These are phyloP conservation scores for Epithele typhae DNA, from an alignment of 768 basidiomycete genomes.

Conservation along the genomic window DNA sequence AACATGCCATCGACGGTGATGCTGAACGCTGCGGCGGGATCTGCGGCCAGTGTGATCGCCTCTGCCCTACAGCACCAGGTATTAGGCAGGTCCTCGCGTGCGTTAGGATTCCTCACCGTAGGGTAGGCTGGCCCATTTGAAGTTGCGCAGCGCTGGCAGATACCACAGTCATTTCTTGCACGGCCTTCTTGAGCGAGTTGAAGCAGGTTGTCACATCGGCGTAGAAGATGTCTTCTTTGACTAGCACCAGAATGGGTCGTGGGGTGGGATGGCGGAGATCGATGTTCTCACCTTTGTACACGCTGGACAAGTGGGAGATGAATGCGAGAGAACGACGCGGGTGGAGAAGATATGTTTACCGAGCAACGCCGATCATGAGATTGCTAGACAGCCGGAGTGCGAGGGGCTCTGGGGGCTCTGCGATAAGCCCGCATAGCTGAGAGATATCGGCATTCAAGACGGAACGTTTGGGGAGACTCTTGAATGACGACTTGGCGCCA, in stretches of 20 bases:
- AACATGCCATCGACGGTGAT: slow-evolving; percentile 67
- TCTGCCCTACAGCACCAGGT: slow-evolving; percentile 24
- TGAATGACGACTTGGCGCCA: slow-evolving; percentile 83
- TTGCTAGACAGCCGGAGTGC: slow-evolving; percentile 86
- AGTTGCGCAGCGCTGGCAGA: slow-evolving; percentile 46
- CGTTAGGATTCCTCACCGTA: slow-evolving; percentile 33
- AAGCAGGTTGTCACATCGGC: slow-evolving; percentile 79
- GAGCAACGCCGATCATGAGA: slow-evolving; percentile 83
- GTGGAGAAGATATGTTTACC: slow-evolving; percentile 56
- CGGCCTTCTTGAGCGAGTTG: slow-evolving; percentile 70
- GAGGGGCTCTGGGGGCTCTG: slow-evolving; percentile 79
- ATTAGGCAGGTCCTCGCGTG: background rate
- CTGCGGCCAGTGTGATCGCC: slow-evolving; percentile 36
- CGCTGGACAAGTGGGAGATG: slow-evolving; percentile 29
- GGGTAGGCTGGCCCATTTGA: slow-evolving; percentile 66
- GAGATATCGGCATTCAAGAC: slow-evolving; percentile 83
- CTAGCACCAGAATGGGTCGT: slow-evolving; percentile 30
- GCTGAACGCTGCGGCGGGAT: slow-evolving; percentile 44
- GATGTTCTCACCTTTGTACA: slow-evolving; percentile 42
- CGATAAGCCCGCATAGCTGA: slow-evolving; percentile 76
- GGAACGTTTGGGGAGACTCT: slow-evolving; percentile 75
- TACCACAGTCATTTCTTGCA: slow-evolving; percentile 56
- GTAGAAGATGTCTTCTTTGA: slow-evolving; percentile 81
- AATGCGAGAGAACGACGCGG: too few relatives aligned
- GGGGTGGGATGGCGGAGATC: too few relatives aligned